Base-by-base conservation (phyloP, 768 basidiomycete species). In the Cyclocybe cylindracea region DNA sequence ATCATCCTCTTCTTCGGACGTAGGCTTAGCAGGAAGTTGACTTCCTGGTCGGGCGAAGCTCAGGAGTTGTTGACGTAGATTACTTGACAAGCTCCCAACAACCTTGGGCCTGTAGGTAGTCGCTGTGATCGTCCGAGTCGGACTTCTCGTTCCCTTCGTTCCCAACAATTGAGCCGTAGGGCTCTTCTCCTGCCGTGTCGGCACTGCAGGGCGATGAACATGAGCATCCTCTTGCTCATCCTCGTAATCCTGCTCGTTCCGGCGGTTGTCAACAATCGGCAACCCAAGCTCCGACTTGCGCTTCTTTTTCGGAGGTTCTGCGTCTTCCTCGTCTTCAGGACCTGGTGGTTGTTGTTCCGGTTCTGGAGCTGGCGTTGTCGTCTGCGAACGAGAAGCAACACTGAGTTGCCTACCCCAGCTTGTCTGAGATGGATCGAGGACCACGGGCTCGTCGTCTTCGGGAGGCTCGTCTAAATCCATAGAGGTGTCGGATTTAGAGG, bases 31-130 rank as follows among this genome's bases (percentile, higher is more conserved):
- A 24, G 55, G 53, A 14, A 60, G 19, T 39, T 70, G 74, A 54
- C 73, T 77, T 36, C 82, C 83, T 34, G 62, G 63, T 56, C 82
- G 73, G 9, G 84, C 77, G 68, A 85, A 89, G 9, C 68, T 76
- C 39, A 69, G 74, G 50, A 91, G 60, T 45, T 66, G 76, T 45
- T 67, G 72, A 48, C 79, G 73, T 46, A 89, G 66, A 32, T 62
- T 71, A 52, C 68, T 63, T n/a, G 45, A 59, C 9, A 54, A 60
- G 11, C 46, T 44, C 37, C 44, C 51, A 35, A 47, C 37, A 4
- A 52, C 40, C 19, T 48, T 54, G 31, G 37, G 39, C 11, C 55
- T 38, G 9, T 49, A 44, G 10, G 40, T 53, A 8, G 43, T 18
- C 44, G 44, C 33, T 39, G 10, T 37, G 11, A 5, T 24, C 5